Evolutionary conservation across 2,329 filamentous ascomycete species (phyloP), one percentile per base, ranked within the genome.

Genomic region (Rhytidhysteron rufulum): DNA sequence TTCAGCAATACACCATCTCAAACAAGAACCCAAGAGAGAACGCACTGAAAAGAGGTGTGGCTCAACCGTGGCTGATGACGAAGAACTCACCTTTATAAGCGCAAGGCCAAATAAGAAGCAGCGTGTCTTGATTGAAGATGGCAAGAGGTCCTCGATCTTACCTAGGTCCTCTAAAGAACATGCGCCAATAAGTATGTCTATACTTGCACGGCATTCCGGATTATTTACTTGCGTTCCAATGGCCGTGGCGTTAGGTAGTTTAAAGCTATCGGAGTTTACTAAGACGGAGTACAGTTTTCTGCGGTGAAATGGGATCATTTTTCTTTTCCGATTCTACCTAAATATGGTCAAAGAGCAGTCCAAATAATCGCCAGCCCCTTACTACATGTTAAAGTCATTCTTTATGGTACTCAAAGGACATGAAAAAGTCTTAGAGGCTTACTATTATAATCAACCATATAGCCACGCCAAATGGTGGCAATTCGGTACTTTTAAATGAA

Each of bases 71-170:
- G 20, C 20, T 4, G 22, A 32, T 16, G 32, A 36, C 11, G 39
- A 41, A 17, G 39, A 41, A 15, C 9, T 41, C 5, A 5, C 31
- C 8, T 2, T 41, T 2, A 19, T 41, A 7, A 30, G 33, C 15
- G 39, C 35, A 16, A 31, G 39, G 10, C 39, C 39, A 7, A 9
- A 21, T 7, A 41, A 41, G 32, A 4, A 80, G 80, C 4, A 83
- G 79, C 0, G 37, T 4, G 16, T 25, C 4, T 21, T 34, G 5
- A 32, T 17, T 16, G 27, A 32, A 3, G 17, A 39, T 4, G 29
- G 19, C 20, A 16, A 5, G 37, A 34, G 16, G 8, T 7, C 18
- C 15, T 39, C 13, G 29, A 39, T 22, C 18, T 39, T 8, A 39
- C 37, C 15, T 37, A 19, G 24, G 24, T 13, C 24, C 24, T 27